These are phyloP conservation scores for Xylaria flabelliformis DNA, from an alignment of 495 filamentous ascomycete species.

Conservation along the genomic window DNA sequence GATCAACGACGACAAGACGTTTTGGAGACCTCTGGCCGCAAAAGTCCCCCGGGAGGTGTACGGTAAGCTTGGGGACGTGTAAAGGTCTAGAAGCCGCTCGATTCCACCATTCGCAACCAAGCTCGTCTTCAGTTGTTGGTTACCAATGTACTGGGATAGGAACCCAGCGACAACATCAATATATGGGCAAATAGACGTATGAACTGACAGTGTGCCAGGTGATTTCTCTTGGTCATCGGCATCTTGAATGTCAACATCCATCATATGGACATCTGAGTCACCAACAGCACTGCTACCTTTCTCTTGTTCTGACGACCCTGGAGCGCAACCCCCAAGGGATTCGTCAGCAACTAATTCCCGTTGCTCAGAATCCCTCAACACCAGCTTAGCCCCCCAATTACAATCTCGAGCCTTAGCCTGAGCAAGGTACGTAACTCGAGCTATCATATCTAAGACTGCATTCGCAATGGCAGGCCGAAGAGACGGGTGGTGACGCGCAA, in stretches of 20 bases:
- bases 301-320: slow-evolving; percentile 40
- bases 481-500: slow-evolving; percentile 89
- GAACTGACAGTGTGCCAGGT: slow-evolving; percentile 18
- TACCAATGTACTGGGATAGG: slow-evolving; percentile 77
- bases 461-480: slow-evolving; percentile 80
- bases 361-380: slow-evolving; percentile 61
- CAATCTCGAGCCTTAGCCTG: slow-evolving; percentile 67
- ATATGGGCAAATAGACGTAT: slow-evolving; percentile 62
- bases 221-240: slow-evolving; percentile 28
- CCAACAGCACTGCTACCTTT: slow-evolving; percentile 41
- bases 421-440: slow-evolving; percentile 73
- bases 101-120: slow-evolving; percentile 82
- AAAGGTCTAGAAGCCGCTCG: slow-evolving; percentile 83
- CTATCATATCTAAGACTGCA: slow-evolving; percentile 82
- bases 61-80: slow-evolving; percentile 76
- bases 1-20: slow-evolving; percentile 78
- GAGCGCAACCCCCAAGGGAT: slow-evolving; percentile 31
- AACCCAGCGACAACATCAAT: slow-evolving; percentile 78
- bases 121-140: slow-evolving; percentile 71
- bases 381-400: slow-evolving; percentile 81
- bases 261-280: slow-evolving; percentile 64
- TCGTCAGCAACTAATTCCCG: slow-evolving; percentile 59
- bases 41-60: slow-evolving; percentile 73
- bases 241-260: slow-evolving; percentile 50
- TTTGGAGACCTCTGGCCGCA: slow-evolving; percentile 69